Conservation (phyloP, 345 rosid genomes). For the Balakata baccata region DNA sequence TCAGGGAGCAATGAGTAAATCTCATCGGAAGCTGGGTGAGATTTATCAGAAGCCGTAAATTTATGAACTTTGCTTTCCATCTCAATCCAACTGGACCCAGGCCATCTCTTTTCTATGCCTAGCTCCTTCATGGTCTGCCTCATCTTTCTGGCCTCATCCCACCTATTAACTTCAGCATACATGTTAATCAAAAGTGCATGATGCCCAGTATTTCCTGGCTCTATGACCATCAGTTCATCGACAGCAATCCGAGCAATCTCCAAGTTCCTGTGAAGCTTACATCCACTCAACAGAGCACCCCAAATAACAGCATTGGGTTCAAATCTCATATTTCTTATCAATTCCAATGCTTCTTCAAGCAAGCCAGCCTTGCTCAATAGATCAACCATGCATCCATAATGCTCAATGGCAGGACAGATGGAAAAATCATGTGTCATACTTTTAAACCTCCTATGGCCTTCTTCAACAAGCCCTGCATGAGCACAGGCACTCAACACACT, state of each 20-base stretch:
- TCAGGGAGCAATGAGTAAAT: constrained; percentile 46
- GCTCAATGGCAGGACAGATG: constrained; percentile 48
- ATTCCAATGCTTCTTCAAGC: constrained; percentile 56
- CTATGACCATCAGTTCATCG: constrained; percentile 51
- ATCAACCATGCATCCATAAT: constrained; percentile 77
- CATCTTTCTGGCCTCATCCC: constrained; percentile 60
- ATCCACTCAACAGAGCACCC: constrained; percentile 71
- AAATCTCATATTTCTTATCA: constrained; percentile 47
- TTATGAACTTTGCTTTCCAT: constrained; percentile 41
- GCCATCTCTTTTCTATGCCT: constrained; percentile 51
- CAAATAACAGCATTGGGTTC: constrained; percentile 69
- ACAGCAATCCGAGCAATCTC: constrained; percentile 57
- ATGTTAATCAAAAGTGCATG: constrained; percentile 51
- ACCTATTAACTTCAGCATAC: constrained; percentile 61
- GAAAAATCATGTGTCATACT: constrained; percentile 51
- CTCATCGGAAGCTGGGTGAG: constrained; percentile 47
- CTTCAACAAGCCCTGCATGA: constrained; percentile 79
- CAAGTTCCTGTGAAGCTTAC: constrained; percentile 58
- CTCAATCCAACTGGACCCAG: constrained; percentile 75
- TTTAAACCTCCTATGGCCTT: constrained; percentile 50
- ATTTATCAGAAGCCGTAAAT: constrained; percentile 63
- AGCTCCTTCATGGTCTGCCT: constrained; percentile 54
- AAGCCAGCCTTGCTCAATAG: constrained; percentile 68
- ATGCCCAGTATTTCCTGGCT: constrained; percentile 61
- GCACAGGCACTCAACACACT: constrained; percentile 74